Evolutionary conservation across 2,329 filamentous ascomycete species (phyloP).

Genomic region (Fusarium fujikuroi): DNA sequence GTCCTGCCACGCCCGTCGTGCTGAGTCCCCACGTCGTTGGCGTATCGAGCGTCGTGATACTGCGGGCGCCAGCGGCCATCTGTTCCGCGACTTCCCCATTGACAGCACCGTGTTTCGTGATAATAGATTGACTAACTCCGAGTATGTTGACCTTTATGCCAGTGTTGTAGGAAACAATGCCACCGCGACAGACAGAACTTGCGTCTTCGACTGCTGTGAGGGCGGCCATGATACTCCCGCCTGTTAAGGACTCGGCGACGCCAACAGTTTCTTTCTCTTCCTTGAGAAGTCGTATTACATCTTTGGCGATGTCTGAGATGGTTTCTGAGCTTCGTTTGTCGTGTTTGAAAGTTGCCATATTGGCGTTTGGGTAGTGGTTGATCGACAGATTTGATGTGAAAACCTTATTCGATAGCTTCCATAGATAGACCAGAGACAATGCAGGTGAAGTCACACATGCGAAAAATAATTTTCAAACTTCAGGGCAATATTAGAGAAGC

Average conservation of each 20-base stretch:
- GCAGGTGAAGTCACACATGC: not conserved
- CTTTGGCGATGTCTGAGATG: conserved; percentile 23
- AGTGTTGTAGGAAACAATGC: conserved; percentile 49
- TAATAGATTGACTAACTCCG: conserved; percentile 24
- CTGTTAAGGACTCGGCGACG: conserved; percentile 49
- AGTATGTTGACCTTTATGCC: conserved; percentile 46
- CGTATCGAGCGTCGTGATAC: conserved; percentile 18
- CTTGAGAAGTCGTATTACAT: conserved; percentile 28
- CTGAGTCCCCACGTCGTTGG: conserved; percentile 36
- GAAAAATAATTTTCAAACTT: not conserved
- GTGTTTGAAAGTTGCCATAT: conserved; percentile 9
- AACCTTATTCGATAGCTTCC: not conserved
- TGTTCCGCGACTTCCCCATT: conserved; percentile 34
- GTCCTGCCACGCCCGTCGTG: conserved; percentile 27
- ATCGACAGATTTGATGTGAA: not conserved
- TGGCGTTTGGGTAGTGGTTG: too few species aligned
- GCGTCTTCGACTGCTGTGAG: conserved; percentile 47
- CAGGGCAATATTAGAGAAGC: accelerated
- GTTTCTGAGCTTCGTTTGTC: conserved; percentile 18
- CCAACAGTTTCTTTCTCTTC: conserved; percentile 41
- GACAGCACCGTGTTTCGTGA: conserved; percentile 22
- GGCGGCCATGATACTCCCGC: conserved; percentile 47
- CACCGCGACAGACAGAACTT: conserved; percentile 48
- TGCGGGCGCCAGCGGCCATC: conserved; percentile 30
- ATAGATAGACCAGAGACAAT: not conserved